Conservation (phyloP, 2,329 filamentous ascomycete species). For the Talaromyces piceae region DNA sequence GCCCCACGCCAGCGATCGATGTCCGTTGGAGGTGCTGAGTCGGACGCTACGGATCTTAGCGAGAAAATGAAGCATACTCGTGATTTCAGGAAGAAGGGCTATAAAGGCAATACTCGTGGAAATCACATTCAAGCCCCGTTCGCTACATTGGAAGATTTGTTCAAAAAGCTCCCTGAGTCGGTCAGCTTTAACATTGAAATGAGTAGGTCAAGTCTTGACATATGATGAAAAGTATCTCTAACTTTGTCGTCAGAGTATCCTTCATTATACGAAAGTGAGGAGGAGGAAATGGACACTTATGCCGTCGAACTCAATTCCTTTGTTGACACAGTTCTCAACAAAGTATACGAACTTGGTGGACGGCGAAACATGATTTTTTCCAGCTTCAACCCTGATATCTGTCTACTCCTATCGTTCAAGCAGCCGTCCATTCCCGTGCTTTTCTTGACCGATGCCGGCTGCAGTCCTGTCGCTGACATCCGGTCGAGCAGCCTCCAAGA, state of each 20-base stretch:
- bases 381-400: conserved; percentile 96
- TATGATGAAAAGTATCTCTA: conserved; percentile 21
- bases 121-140: conserved; percentile 95
- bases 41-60: conserved; percentile 37
- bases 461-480: conserved; percentile 75
- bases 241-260: conserved; percentile 61
- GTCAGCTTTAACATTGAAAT: conserved; percentile 98
- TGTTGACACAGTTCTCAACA: conserved; percentile 82
- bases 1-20: conserved; percentile 47
- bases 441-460: conserved; percentile 86
- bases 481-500: conserved; percentile 88
- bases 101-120: conserved; percentile 89
- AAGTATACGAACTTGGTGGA: conserved; percentile 78
- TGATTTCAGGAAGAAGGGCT: conserved; percentile 90
- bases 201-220: conserved; percentile 45
- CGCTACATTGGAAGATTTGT: conserved; percentile 89
- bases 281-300: conserved; percentile 94
- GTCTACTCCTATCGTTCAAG: conserved; percentile 88
- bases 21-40: conserved; percentile 50
- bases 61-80: conserved; percentile 97
- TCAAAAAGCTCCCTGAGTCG: conserved; percentile 69
- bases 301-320: conserved; percentile 94
- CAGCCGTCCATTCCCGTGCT: conserved; percentile 93
- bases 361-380: conserved; percentile 93
- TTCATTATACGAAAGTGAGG: conserved; percentile 91